Conservation (phyloP, 768 basidiomycete species). For the Grammothele lineata region DNA sequence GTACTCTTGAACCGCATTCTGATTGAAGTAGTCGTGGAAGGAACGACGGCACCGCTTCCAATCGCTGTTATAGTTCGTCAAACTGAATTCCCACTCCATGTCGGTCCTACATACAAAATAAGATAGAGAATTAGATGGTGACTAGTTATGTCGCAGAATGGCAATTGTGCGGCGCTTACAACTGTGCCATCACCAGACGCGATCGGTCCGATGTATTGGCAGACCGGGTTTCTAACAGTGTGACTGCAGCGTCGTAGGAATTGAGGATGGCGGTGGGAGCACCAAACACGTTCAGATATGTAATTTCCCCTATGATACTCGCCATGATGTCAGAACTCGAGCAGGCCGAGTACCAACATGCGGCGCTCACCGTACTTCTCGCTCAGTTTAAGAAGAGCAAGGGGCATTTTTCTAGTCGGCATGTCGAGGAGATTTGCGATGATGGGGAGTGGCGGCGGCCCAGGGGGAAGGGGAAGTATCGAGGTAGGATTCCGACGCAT, state of each 20-base stretch:
- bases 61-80: neutral
- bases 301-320: constrained; percentile 18
- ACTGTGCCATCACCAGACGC: neutral
- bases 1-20: too few species aligned
- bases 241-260: constrained; percentile 13
- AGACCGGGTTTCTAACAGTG: constrained; percentile 25
- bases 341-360: too few species aligned
- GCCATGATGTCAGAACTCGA: too few species aligned
- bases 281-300: constrained; percentile 17
- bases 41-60: constrained; percentile 5
- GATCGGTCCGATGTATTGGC: neutral
- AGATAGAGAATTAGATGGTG: neutral
- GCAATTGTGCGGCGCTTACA: constrained; percentile 8
- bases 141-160: too few species aligned
- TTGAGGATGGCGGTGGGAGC: constrained; percentile 19
- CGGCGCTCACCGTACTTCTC: constrained; percentile 12
- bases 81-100: too few species aligned
- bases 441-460: constrained; percentile 16
- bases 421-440: constrained; percentile 20
- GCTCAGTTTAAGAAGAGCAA: constrained; percentile 11
- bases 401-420: constrained; percentile 2
- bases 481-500: too few species aligned
- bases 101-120: too few species aligned
- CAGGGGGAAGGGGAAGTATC: constrained; percentile 9
- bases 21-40: too few species aligned